Evolutionary conservation across 2,329 filamentous ascomycete genomes (phyloP).

Genomic region (Scopulariopsis brevicaulis): DNA sequence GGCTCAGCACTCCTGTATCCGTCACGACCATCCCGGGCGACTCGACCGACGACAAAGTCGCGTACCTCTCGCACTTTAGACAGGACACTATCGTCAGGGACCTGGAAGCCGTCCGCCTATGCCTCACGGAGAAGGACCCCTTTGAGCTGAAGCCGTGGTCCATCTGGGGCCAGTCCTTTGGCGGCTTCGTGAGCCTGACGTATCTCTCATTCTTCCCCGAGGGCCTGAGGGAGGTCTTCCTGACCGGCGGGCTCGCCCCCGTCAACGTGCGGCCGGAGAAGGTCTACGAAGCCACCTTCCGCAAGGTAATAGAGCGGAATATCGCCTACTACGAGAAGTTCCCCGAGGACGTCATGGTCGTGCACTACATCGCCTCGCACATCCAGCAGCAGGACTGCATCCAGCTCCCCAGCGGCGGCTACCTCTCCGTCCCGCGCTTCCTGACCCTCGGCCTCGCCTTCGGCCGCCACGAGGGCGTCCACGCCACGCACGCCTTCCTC

Average conservation of each 20-base stretch:
- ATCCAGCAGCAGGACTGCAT: constrained; percentile 49
- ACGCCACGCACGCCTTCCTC: constrained; percentile 63
- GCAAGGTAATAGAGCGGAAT: constrained; percentile 61
- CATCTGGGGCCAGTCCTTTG: constrained; percentile 83
- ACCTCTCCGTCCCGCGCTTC: constrained; percentile 62
- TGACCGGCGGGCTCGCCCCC: constrained; percentile 75
- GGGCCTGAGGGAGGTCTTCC: constrained; percentile 70
- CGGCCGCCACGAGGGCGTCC: constrained; percentile 68
- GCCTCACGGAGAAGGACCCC: constrained; percentile 58
- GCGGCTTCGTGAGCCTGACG: constrained; percentile 73
- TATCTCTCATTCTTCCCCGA: constrained; percentile 76
- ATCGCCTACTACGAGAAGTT: constrained; percentile 73
- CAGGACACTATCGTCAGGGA: constrained; percentile 87
- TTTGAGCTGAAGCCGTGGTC: constrained; percentile 68
- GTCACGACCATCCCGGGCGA: constrained; percentile 53
- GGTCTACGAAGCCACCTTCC: constrained; percentile 64
- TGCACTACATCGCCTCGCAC: constrained; percentile 55
- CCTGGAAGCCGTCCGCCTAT: constrained; percentile 72
- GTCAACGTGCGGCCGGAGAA: constrained; percentile 60
- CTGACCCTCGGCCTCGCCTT: constrained; percentile 69
- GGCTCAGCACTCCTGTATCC: constrained; percentile 70
- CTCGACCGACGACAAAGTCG: constrained; percentile 55
- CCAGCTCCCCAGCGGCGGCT: constrained; percentile 59
- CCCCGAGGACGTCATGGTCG: constrained; percentile 61
- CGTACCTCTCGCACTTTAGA: constrained; percentile 74